Percentiles rank a stretch among this genome's conserved stretches.
These are phyloP conservation scores for Platanus orientalis DNA, from an alignment of 164 flowering plant species.

Conservation along the genomic window DNA sequence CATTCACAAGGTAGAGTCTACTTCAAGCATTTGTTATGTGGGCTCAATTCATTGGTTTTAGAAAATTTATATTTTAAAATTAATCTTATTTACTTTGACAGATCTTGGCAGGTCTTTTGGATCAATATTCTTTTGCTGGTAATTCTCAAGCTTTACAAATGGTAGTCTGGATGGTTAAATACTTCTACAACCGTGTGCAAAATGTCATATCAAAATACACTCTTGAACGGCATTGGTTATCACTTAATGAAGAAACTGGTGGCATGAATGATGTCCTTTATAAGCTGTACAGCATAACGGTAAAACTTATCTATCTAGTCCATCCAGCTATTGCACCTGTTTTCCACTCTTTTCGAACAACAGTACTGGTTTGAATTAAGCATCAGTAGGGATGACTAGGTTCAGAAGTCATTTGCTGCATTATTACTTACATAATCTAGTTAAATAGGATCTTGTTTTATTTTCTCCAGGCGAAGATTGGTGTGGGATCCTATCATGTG, in stretches of 20 bases:
- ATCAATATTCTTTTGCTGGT: constrained; percentile 51
- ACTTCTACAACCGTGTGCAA: constrained; percentile 64
- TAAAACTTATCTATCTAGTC: neutral
- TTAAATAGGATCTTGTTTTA: no score
- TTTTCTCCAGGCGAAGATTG: no score
- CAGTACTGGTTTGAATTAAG: no score
- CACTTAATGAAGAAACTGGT: constrained; percentile 69
- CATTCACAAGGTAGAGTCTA: constrained; percentile 57
- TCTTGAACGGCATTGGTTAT: constrained; percentile 45
- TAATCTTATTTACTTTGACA: constrained; percentile 16
- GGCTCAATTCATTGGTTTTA: neutral
- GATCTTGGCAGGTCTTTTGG: constrained; percentile 75
- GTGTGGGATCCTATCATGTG: no score
- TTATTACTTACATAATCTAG: no score
- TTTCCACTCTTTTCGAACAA: neutral
- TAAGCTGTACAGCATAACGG: constrained; percentile 49
- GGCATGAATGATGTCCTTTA: constrained; percentile 85
- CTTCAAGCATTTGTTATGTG: neutral
- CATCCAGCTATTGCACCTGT: neutral
- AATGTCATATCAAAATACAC: constrained; percentile 43
- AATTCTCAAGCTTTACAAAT: constrained; percentile 53
- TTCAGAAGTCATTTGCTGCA: no score
- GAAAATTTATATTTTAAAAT: neutral
- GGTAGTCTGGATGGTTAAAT: constrained; percentile 56
- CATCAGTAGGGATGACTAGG: no score